Conservation (phyloP, 2,329 filamentous ascomycete genomes). For the Alternaria dauci region DNA sequence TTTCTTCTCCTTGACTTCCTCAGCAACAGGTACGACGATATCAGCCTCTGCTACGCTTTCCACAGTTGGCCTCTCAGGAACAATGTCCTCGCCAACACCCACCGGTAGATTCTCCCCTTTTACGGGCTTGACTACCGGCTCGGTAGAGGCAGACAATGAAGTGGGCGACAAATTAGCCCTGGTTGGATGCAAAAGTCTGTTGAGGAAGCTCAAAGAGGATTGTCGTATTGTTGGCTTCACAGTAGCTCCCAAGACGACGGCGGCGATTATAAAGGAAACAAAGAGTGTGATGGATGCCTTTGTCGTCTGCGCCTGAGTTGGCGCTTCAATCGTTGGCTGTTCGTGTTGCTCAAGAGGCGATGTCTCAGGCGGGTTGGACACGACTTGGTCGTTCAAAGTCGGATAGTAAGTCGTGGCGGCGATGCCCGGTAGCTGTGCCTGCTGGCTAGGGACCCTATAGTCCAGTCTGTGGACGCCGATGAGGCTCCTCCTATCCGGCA, state of each 20-base stretch:
- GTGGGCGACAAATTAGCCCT: conserved; percentile 18
- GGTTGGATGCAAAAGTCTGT: conserved; percentile 19
- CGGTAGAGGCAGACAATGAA: conserved; percentile 16
- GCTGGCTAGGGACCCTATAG: conserved; percentile 30
- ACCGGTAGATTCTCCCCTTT: conserved; percentile 11
- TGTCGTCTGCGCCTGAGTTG: conserved; percentile 26
- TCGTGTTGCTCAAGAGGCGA: conserved; percentile 28
- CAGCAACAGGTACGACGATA: conserved; percentile 11
- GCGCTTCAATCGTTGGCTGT: conserved; percentile 30
- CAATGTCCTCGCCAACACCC: conserved; percentile 10
- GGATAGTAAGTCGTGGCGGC: conserved; percentile 37
- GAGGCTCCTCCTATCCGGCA: conserved; percentile 47
- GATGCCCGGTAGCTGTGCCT: conserved; percentile 33
- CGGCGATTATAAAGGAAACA: conserved; percentile 19
- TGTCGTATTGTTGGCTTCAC: conserved; percentile 23
- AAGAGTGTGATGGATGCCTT: conserved; percentile 14
- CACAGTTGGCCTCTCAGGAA: conserved; percentile 9
- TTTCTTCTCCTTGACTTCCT: conserved; percentile 43
- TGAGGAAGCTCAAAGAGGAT: conserved; percentile 26
- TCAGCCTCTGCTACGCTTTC: conserved; percentile 15
- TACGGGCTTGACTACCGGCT: conserved; percentile 6
- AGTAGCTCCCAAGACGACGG: conserved; percentile 18
- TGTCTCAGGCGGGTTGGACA: conserved; percentile 31
- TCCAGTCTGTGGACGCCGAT: conserved; percentile 53
- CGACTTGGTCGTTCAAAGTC: conserved; percentile 29